Base-by-base conservation (phyloP, 495 filamentous ascomycete species). In the Xylaria flabelliformis region DNA sequence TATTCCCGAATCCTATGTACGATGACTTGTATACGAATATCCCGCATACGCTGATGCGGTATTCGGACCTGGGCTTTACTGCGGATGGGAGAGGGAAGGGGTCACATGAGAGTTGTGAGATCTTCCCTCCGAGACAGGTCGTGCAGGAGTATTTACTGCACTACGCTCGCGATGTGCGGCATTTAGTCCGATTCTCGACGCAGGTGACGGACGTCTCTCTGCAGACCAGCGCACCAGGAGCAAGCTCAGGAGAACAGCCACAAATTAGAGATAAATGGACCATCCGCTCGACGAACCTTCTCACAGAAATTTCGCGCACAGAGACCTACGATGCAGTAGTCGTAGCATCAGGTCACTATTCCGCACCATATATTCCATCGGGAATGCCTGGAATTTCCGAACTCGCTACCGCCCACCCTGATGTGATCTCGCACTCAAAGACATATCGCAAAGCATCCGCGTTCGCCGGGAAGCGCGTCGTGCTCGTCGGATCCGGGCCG, bases 21-120 rank as follows among this genome's bases (percentile, higher is more conserved):
- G 90, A 94, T 17, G 77, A 84, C 41, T 80, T 98, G 36, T 91
- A 97, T 73, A 93, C 94, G 50, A 98, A 98, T 77, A 93, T 97
- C 48, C 94, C 95, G 0, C 89, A 94, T 67, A 82, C 83, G 1
- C 76, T 98, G 70, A 98, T 98, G 95, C 77, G 84, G 6, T 97
- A 89, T 78, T 91, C 93, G 12, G 93, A 97, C 64, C 82, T 88
- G 17, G 73, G 83, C 17, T 95, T 95, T 69, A 86, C 89, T 0
- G 44, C 81, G 7, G 70, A 61, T 24, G 70, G 50, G 19, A 26
- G 26, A 29, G 70, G 26, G 19, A 41, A 67, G 42, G 70, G 70
- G 1, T 67, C 70, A 39, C 62, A 67, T 36, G 62, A 67, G 5
- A 86, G 90, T 4, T 81, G 82, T 15, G 78, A 92, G 73, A 84